These are phyloP conservation scores for Podaxis mareebaensis DNA, from an alignment of 768 basidiomycete species.

Conservation along the genomic window DNA sequence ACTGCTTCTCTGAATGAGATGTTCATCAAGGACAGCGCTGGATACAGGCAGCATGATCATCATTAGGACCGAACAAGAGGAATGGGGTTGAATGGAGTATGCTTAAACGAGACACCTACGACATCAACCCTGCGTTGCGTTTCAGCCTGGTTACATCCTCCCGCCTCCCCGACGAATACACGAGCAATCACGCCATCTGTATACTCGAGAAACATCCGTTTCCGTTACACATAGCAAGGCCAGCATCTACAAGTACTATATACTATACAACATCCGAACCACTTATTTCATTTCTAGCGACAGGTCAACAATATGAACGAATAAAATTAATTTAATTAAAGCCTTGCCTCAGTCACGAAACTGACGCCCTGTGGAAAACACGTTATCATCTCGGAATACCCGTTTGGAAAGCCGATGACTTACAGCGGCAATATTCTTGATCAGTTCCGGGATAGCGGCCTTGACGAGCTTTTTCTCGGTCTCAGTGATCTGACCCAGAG, in stretches of 20 bases:
- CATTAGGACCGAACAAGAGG: neutral
- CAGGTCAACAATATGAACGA: conserved; percentile 2
- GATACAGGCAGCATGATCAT: neutral
- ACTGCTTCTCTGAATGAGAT: conserved; percentile 11
- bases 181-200: neutral
- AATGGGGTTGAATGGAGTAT: neutral
- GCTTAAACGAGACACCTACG: neutral
- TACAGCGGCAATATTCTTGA: conserved; percentile 71
- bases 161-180: neutral
- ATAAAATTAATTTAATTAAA: conserved; percentile 11
- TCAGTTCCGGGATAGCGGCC: conserved; percentile 81
- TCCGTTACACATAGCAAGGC: neutral
- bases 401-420: conserved; percentile 20
- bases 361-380: conserved; percentile 31
- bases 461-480: conserved; percentile 76
- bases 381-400: neutral
- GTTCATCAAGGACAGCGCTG: conserved; percentile 11
- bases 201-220: neutral
- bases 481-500: conserved; percentile 74
- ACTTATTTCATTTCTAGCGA: neutral
- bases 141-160: neutral
- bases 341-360: conserved; percentile 34
- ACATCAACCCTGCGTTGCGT: neutral
- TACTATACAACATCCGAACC: neutral
- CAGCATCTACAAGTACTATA: neutral